Percentiles rank a stretch among this genome's conserved stretches.
Conservation (phyloP, 495 filamentous ascomycete genomes). For the Cetradonia linearis region DNA sequence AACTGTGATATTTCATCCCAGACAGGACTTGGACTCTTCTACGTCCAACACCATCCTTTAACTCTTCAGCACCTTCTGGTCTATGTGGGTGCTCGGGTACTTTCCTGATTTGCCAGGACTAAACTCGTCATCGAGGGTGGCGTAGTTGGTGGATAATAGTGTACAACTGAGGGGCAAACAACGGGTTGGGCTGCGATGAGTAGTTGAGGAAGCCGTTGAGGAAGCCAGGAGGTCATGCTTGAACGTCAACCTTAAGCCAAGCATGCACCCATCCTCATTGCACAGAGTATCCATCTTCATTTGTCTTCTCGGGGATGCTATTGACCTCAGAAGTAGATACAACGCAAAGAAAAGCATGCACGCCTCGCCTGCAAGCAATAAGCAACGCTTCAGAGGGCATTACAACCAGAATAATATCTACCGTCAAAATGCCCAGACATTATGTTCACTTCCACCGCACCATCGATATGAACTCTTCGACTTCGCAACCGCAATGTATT, state of each 20-base stretch:
- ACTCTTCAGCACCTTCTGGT: not conserved
- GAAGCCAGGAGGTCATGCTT: too few species aligned
- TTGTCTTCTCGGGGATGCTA: not conserved
- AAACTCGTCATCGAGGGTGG: not conserved
- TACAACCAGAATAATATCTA: not conserved
- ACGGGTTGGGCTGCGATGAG: too few species aligned
- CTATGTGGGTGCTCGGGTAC: not conserved
- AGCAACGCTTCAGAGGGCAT: conserved; percentile 6
- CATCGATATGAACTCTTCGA: not conserved
- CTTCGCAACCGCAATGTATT: not conserved
- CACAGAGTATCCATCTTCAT: not conserved
- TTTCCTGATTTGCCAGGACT: not conserved
- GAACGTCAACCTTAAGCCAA: not conserved
- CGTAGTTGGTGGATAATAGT: too few species aligned
- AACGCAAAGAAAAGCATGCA: not conserved
- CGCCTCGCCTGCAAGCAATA: not conserved
- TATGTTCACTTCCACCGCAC: not conserved
- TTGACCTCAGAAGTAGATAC: not conserved
- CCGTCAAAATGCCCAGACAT: not conserved
- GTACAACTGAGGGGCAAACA: too few species aligned
- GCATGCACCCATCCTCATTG: not conserved
- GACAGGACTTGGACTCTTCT: not conserved
- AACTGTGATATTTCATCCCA: not conserved
- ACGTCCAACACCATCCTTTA: not conserved
- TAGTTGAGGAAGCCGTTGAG: too few species aligned